These are phyloP conservation scores for Podospora pseudocomata DNA, from an alignment of 495 filamentous ascomycete species.

Conservation along the genomic window DNA sequence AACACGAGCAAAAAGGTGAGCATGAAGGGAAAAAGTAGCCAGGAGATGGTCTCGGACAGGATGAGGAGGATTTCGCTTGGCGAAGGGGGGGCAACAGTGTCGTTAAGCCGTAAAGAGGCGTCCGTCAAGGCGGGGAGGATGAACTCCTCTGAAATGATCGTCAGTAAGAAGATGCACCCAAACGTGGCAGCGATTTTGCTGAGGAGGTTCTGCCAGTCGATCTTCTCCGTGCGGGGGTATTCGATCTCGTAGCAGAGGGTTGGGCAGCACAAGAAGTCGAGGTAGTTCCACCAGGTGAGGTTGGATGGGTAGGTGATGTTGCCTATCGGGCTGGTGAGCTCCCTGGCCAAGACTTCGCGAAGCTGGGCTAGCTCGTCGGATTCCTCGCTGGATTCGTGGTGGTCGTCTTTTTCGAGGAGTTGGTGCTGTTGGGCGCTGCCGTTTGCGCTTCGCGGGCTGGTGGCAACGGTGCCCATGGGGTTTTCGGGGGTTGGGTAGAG, in stretches of 20 bases:
- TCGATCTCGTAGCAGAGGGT: conserved; percentile 97
- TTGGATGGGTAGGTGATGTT: conserved; percentile 88
- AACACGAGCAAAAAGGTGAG: conserved; percentile 92
- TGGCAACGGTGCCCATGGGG: conserved; percentile 40
- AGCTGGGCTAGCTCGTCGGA: conserved; percentile 58
- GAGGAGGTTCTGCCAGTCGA: conserved; percentile 77
- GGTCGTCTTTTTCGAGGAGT: conserved; percentile 35
- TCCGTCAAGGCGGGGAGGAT: conserved; percentile 85
- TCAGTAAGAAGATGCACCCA: conserved; percentile 93
- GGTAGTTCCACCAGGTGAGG: conserved; percentile 73
- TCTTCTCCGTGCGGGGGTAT: conserved; percentile 74
- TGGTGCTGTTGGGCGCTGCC: conserved; percentile 35
- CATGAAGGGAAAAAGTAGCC: conserved; percentile 97
- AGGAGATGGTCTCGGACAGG: conserved; percentile 85
- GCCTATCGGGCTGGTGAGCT: conserved; percentile 85
- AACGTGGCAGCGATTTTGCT: conserved; percentile 88
- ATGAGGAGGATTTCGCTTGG: conserved; percentile 68
- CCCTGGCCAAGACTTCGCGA: conserved; percentile 82
- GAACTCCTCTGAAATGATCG: conserved; percentile 89
- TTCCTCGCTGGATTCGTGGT: conserved; percentile 38
- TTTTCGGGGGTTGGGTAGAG: conserved; percentile 68
- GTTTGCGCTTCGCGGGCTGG: conserved; percentile 34
- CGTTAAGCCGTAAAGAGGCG: conserved; percentile 63
- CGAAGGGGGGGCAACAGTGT: conserved; percentile 40
- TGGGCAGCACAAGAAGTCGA: conserved; percentile 86